phyloP scores from a whole-genome alignment of 257 asterid species.

The Leonotis leonurus region DNA sequence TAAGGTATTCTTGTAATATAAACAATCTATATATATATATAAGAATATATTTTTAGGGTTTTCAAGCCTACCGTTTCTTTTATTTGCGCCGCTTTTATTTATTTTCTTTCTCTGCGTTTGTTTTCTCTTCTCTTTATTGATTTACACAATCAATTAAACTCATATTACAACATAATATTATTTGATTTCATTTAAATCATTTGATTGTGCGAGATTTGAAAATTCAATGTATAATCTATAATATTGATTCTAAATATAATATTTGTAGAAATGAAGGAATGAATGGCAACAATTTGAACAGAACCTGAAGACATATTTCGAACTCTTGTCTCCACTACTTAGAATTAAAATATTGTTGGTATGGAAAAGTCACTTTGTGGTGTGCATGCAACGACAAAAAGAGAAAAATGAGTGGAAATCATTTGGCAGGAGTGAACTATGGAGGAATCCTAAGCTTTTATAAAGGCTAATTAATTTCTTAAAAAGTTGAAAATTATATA shows the following conservation, averaged over 20 bases:
- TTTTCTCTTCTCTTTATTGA: no score
- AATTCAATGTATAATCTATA: no score
- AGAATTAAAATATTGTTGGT: neutral
- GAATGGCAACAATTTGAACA: neutral
- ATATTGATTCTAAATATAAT: neutral
- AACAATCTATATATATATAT: no score
- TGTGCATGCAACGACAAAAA: neutral
- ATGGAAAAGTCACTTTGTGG: neutral
- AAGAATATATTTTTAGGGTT: no score
- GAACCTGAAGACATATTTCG: neutral
- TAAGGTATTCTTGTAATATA: no score
- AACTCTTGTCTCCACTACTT: slow-evolving; percentile 4
- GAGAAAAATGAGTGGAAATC: slow-evolving; percentile 5
- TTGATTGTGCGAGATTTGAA: no score
- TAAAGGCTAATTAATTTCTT: slow-evolving; percentile 14
- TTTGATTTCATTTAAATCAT: no score
- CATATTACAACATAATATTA: no score
- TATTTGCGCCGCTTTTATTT: no score
- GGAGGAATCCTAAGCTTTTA: slow-evolving; percentile 42
- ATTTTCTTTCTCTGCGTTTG: no score
- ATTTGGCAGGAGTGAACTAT: slow-evolving; percentile 18
- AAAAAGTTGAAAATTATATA: slow-evolving; percentile 9
- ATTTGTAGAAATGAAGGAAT: neutral
- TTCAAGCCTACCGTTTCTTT: no score
- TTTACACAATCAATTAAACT: no score